Percentiles rank a stretch among this genome's conserved stretches.
These are phyloP conservation scores for Rhodotorula babjevae DNA, from an alignment of 768 basidiomycete species.

Conservation along the genomic window DNA sequence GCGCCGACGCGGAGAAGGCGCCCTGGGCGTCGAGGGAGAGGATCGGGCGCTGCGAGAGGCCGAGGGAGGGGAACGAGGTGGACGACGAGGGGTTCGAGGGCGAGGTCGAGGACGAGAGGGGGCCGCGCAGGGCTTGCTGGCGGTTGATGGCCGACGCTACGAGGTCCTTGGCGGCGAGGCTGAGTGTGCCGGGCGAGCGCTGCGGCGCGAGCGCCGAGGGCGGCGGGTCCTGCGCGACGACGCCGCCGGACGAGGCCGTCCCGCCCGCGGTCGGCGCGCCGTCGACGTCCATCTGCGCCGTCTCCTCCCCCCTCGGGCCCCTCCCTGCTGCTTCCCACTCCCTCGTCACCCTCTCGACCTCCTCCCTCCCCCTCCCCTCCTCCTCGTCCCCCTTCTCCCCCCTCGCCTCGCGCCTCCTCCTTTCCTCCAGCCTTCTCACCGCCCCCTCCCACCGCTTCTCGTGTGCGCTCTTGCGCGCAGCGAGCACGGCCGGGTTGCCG, in stretches of 20 bases:
- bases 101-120: neutral
- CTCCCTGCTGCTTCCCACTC: too few relatives aligned
- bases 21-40: constrained; percentile 1
- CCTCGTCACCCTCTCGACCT: neutral
- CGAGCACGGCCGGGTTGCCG: neutral
- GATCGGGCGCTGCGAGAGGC: neutral
- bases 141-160: neutral
- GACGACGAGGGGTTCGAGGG: neutral
- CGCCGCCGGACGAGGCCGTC: neutral
- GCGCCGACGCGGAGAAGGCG: neutral
- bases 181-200: neutral
- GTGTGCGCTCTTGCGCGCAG: neutral
- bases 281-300: too few relatives aligned
- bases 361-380: neutral
- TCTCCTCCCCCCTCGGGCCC: too few relatives aligned
- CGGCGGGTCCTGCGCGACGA: constrained; percentile 15
- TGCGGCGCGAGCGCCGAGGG: neutral
- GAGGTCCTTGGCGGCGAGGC: neutral
- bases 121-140: neutral
- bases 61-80: too few relatives aligned
- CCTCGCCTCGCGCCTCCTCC: neutral
- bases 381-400: neutral
- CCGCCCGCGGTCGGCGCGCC: too few relatives aligned
- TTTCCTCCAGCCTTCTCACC: neutral
- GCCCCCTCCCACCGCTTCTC: neutral